Conservation (phyloP, 1,284 basidiomycete genomes). For the Trichosporon coremiiforme region DNA sequence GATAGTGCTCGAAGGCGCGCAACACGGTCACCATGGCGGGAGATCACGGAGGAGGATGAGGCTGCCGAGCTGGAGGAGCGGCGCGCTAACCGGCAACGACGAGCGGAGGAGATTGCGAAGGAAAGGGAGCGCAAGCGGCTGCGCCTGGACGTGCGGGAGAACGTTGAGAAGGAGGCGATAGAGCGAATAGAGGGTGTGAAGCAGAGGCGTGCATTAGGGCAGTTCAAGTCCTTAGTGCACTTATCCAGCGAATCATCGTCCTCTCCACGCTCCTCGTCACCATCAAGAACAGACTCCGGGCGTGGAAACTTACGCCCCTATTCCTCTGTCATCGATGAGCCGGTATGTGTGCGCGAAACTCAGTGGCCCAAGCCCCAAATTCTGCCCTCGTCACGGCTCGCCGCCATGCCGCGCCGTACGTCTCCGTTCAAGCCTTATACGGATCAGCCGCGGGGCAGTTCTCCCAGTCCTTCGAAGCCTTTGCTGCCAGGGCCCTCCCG, state of each 20-base stretch:
- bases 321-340: slow-evolving; percentile 25
- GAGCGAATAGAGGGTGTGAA: background rate
- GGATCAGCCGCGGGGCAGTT: background rate
- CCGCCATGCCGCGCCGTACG: background rate
- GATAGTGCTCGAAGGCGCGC: slow-evolving; percentile 28
- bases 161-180: slow-evolving; percentile 4
- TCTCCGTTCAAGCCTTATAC: background rate
- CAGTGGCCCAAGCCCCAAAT: slow-evolving; percentile 12
- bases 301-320: slow-evolving; percentile 21
- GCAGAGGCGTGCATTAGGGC: slow-evolving; percentile 23
- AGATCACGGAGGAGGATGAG: slow-evolving; percentile 7
- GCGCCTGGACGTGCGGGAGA: slow-evolving; percentile 16
- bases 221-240: slow-evolving; percentile 30
- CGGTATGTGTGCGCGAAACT: slow-evolving; percentile 20
- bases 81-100: background rate
- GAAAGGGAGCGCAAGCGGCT: slow-evolving; percentile 24
- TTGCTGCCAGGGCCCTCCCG: background rate
- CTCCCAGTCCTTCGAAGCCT: background rate
- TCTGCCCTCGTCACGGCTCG: background rate
- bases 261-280: slow-evolving; percentile 26
- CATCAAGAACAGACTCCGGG: slow-evolving; percentile 1
- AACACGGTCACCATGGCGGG: slow-evolving; percentile 31
- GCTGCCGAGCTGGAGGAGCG: slow-evolving; percentile 7
- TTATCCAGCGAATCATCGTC: slow-evolving; percentile 29
- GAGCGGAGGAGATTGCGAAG: slow-evolving; percentile 11